Evolutionary conservation across 2,329 filamentous ascomycete species (phyloP).

Genomic region (Fusarium decemcellulare): DNA sequence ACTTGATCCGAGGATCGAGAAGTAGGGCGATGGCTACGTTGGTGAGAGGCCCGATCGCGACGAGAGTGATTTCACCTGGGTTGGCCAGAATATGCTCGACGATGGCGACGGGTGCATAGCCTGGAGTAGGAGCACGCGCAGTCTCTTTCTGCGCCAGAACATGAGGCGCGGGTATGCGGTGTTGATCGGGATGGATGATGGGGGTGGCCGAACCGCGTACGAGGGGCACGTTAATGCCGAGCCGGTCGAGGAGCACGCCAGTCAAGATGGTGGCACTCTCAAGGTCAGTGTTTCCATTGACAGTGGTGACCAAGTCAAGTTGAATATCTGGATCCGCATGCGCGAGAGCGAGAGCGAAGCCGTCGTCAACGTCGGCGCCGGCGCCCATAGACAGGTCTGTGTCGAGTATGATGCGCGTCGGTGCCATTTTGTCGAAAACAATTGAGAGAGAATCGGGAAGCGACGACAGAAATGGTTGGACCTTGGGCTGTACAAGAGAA

Average conservation of each 20-base stretch:
- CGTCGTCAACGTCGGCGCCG: slow-evolving; percentile 76
- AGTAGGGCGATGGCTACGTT: slow-evolving; percentile 22
- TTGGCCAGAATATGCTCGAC: slow-evolving; percentile 23
- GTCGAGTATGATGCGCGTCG: slow-evolving; percentile 58
- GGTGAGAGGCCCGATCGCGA: slow-evolving; percentile 26
- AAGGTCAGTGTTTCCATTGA: slow-evolving; percentile 93
- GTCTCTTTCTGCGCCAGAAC: slow-evolving; percentile 12
- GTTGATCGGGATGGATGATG: slow-evolving; percentile 10
- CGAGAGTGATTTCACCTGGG: slow-evolving; percentile 24
- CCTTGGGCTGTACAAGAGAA: background rate
- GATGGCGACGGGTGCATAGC: slow-evolving; percentile 22
- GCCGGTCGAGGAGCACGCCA: slow-evolving; percentile 18
- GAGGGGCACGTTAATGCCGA: slow-evolving; percentile 19
- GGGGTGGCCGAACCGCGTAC: slow-evolving; percentile 20
- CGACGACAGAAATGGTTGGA: background rate
- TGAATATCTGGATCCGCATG: slow-evolving; percentile 66
- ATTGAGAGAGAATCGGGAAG: slow-evolving; percentile 48
- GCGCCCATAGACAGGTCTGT: slow-evolving; percentile 50
- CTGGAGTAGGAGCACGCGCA: slow-evolving; percentile 6
- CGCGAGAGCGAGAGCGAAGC: slow-evolving; percentile 65
- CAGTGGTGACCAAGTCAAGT: slow-evolving; percentile 83
- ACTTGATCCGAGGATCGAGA: slow-evolving; percentile 20
- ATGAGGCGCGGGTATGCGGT: slow-evolving; percentile 8
- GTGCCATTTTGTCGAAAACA: slow-evolving; percentile 73
- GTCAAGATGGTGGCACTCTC: slow-evolving; percentile 71